phyloP scores from a whole-genome alignment of 75 land plant species.

The Picea glauca region DNA sequence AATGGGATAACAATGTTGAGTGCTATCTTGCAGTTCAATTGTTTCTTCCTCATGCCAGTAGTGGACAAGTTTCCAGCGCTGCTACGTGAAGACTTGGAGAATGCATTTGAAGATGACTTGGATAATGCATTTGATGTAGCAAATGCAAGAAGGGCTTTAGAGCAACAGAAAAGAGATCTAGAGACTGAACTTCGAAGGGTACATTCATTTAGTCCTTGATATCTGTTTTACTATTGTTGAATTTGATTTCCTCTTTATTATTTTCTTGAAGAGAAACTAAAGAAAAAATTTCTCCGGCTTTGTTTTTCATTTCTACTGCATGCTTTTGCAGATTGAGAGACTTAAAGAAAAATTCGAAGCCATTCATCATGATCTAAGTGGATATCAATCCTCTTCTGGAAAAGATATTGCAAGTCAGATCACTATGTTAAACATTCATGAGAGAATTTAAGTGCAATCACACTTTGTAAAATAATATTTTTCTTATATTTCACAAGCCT shows the following conservation, averaged over 20 bases:
- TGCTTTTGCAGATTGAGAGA: constrained; percentile 60
- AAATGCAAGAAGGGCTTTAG: constrained; percentile 57
- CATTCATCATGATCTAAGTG: constrained; percentile 60
- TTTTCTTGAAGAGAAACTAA: not conserved
- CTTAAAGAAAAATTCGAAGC: constrained; percentile 79
- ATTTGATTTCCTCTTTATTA: not conserved
- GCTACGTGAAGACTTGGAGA: constrained; percentile 83
- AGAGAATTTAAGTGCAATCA: constrained; percentile 5
- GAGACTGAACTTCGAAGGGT: constrained; percentile 91
- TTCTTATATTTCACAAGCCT: not conserved
- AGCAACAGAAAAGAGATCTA: constrained; percentile 54
- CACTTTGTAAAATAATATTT: not conserved
- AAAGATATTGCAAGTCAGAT: constrained; percentile 22
- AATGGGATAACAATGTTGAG: not conserved
- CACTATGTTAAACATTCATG: constrained; percentile 26
- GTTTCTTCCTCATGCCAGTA: constrained; percentile 98
- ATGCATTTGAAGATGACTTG: constrained; percentile 83
- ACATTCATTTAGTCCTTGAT: constrained; percentile 8
- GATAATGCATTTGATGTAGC: constrained; percentile 83
- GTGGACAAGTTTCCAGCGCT: constrained; percentile 95
- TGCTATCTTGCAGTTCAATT: constrained; percentile 75
- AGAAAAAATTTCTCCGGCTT: not conserved
- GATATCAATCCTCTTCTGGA: constrained; percentile 17
- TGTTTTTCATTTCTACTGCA: not conserved
- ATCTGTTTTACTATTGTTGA: not conserved